Conservation (phyloP, 352 stramenopile species). For the Saprolegnia parasitica region DNA sequence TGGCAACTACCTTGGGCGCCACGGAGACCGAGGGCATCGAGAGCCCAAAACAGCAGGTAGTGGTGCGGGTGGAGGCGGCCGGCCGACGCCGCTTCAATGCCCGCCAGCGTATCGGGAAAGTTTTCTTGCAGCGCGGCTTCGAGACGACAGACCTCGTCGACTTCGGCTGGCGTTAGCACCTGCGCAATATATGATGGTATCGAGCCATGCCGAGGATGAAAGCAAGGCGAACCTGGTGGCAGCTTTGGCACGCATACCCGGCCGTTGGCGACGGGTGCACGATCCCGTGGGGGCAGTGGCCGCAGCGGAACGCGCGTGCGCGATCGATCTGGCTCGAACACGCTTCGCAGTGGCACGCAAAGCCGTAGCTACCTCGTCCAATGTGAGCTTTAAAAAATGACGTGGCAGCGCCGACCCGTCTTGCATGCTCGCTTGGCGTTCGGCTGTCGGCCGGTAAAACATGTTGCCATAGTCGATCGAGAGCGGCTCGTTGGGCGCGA, state of each 20-base stretch:
- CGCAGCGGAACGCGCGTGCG: constrained; percentile 52
- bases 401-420: no score
- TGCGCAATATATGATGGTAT: no score
- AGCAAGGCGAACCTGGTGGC: constrained; percentile 17
- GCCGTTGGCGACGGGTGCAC: constrained; percentile 15
- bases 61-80: constrained; percentile 53
- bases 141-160: constrained; percentile 36
- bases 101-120: constrained; percentile 33
- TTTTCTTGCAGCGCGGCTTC: constrained; percentile 41
- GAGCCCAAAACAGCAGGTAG: constrained; percentile 73
- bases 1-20: constrained; percentile 22
- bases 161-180: constrained; percentile 35
- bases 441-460: constrained; percentile 66
- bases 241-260: background rate
- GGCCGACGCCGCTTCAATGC: constrained; percentile 43
- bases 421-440: constrained; percentile 52
- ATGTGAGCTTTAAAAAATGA: no score
- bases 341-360: constrained; percentile 55
- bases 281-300: constrained; percentile 7
- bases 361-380: constrained; percentile 34
- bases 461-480: constrained; percentile 84
- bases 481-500: constrained; percentile 50
- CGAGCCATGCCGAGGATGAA: no score
- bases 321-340: constrained; percentile 50
- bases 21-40: constrained; percentile 39